Conservation (phyloP, 495 filamentous ascomycete species). For the Cairneyella variabilis region DNA sequence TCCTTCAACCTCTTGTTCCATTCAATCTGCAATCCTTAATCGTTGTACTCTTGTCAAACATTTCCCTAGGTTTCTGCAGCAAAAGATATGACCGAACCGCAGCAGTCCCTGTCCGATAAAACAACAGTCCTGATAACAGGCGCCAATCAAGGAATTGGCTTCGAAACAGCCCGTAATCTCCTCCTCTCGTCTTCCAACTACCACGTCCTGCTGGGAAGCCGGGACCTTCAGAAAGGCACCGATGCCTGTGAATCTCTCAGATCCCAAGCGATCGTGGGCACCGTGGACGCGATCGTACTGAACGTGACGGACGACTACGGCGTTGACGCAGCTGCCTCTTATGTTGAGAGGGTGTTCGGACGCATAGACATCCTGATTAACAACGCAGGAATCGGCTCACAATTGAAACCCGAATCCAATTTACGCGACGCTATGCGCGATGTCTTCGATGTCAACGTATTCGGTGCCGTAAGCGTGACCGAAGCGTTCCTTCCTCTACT, state of each 20-base stretch:
- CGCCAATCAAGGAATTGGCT: conserved; percentile 38
- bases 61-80: too few species aligned
- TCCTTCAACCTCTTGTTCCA: too few species aligned
- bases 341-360: conserved; percentile 22
- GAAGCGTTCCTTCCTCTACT: conserved; percentile 40
- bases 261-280: conserved; percentile 3
- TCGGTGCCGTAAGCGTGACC: conserved; percentile 31
- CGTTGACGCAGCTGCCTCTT: conserved; percentile 32
- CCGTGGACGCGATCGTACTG: conserved; percentile 20
- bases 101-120: neutral
- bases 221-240: conserved; percentile 29
- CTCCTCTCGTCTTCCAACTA: conserved; percentile 26
- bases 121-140: conserved; percentile 15
- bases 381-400: conserved; percentile 51
- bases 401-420: conserved; percentile 27
- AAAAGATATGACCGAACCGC: neutral
- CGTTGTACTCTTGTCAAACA: neutral
- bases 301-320: conserved; percentile 42
- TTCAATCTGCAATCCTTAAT: neutral
- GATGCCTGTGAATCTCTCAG: conserved; percentile 27
- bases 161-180: conserved; percentile 31
- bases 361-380: conserved; percentile 56
- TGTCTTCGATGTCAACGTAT: conserved; percentile 33
- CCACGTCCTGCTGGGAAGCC: conserved; percentile 35
- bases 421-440: conserved; percentile 3